phyloP scores from a whole-genome alignment of 495 filamentous ascomycete genomes.

The Xylona heveae region DNA sequence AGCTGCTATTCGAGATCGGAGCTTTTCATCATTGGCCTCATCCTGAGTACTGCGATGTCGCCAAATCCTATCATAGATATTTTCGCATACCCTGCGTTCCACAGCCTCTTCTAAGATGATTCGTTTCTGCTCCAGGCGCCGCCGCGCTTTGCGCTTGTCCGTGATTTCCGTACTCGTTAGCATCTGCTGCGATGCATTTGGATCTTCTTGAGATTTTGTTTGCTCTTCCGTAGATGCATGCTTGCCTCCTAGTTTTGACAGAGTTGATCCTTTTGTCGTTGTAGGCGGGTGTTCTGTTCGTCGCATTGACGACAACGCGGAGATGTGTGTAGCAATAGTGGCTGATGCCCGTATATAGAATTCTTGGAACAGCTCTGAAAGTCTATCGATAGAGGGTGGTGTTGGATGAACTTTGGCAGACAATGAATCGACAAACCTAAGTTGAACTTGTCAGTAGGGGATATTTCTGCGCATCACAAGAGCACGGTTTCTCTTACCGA shows the following conservation, averaged over 20 bases:
- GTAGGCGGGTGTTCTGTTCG: conserved; percentile 36
- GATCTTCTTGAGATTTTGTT: conserved; percentile 22
- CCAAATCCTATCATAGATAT: conserved; percentile 72
- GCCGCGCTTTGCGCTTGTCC: conserved; percentile 55
- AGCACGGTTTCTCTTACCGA: conserved; percentile 26
- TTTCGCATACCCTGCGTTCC: conserved; percentile 70
- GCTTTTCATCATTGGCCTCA: conserved; percentile 83
- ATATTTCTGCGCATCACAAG: neutral
- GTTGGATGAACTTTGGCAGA: conserved; percentile 69
- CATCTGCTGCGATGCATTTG: conserved; percentile 60
- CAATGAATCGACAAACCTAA: conserved; percentile 78
- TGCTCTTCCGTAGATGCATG: too few species aligned
- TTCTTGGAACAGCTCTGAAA: conserved; percentile 79
- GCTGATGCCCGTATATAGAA: conserved; percentile 72
- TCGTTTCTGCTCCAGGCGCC: conserved; percentile 53
- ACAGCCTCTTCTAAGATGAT: conserved; percentile 75
- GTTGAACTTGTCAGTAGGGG: neutral
- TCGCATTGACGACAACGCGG: conserved; percentile 52
- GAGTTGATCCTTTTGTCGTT: conserved; percentile 26
- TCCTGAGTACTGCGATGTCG: conserved; percentile 82
- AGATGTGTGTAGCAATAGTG: conserved; percentile 77
- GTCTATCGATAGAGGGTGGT: conserved; percentile 63
- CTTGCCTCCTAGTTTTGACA: conserved; percentile 2
- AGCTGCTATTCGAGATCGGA: conserved; percentile 86
- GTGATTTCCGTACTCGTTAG: conserved; percentile 70